Conservation (phyloP, 78 protist genomes). For the Protostelium mycophagum region DNA sequence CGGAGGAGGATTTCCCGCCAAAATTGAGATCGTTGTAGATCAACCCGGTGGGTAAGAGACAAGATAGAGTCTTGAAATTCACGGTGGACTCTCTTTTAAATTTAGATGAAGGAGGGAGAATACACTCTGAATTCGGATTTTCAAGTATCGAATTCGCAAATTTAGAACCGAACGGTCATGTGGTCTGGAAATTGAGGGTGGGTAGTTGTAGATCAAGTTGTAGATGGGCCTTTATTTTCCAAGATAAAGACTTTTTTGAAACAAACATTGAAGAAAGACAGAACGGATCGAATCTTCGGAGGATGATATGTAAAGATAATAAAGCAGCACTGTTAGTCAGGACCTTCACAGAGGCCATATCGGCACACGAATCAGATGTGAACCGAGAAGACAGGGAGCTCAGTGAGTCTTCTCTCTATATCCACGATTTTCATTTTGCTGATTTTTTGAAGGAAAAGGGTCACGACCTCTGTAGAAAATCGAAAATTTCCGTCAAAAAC, state of each 20-base stretch:
- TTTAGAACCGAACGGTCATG: neutral
- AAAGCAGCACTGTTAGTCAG: neutral
- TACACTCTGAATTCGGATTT: neutral
- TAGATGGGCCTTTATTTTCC: no score
- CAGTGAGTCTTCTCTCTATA: neutral
- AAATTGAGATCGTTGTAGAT: no score
- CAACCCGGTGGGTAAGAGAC: neutral
- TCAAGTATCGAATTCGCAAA: neutral
- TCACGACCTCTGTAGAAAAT: no score
- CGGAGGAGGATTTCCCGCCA: neutral
- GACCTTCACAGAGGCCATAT: neutral
- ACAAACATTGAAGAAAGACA: neutral
- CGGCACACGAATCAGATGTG: neutral
- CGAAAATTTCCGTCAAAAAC: no score
- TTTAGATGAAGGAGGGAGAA: neutral
- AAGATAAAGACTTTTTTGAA: no score
- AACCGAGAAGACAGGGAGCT: neutral
- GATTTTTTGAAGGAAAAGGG: no score
- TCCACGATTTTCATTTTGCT: no score
- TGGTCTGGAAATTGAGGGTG: neutral
- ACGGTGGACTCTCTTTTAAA: neutral
- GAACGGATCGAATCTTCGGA: neutral
- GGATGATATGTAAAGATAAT: neutral
- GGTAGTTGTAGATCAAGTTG: neutral
- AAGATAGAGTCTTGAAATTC: neutral